Evolutionary conservation across 2,329 filamentous ascomycete genomes (phyloP).

Genomic region (Elsinoe perseae): DNA sequence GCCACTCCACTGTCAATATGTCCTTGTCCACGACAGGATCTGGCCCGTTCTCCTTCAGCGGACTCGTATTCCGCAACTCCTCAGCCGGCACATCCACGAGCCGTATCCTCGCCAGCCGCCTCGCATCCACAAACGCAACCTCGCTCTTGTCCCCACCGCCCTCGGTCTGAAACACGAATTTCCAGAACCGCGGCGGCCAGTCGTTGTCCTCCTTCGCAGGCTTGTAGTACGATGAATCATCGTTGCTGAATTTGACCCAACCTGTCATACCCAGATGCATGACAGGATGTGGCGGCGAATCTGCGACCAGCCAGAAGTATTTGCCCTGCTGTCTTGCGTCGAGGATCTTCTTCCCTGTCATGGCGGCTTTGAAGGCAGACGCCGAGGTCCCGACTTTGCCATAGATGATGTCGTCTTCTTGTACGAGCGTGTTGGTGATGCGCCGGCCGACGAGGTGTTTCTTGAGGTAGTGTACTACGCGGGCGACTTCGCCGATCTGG

Average conservation of each 20-base stretch:
- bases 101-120: slow-evolving; percentile 70
- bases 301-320: slow-evolving; percentile 89
- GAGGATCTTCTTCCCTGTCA: slow-evolving; percentile 65
- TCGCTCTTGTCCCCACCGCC: slow-evolving; percentile 43
- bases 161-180: slow-evolving; percentile 61
- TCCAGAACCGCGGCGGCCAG: slow-evolving; percentile 89
- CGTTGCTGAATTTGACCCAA: slow-evolving; percentile 81
- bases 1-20: slow-evolving; percentile 66
- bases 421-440: slow-evolving; percentile 60
- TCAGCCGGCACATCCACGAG: slow-evolving; percentile 72
- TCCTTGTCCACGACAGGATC: slow-evolving; percentile 82
- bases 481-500: slow-evolving; percentile 57
- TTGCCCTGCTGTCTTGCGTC: slow-evolving; percentile 82
- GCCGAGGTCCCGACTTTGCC: slow-evolving; percentile 82
- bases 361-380: slow-evolving; percentile 61
- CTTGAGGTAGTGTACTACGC: slow-evolving; percentile 76
- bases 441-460: slow-evolving; percentile 78
- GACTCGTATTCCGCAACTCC: slow-evolving; percentile 66
- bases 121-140: slow-evolving; percentile 73
- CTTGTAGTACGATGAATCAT: slow-evolving; percentile 73
- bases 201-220: slow-evolving; percentile 46
- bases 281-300: slow-evolving; percentile 70
- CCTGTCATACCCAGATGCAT: slow-evolving; percentile 48
- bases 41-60: slow-evolving; percentile 84
- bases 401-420: slow-evolving; percentile 78